Conservation (phyloP, 164 flowering plant genomes). For the Malania oleifera region DNA sequence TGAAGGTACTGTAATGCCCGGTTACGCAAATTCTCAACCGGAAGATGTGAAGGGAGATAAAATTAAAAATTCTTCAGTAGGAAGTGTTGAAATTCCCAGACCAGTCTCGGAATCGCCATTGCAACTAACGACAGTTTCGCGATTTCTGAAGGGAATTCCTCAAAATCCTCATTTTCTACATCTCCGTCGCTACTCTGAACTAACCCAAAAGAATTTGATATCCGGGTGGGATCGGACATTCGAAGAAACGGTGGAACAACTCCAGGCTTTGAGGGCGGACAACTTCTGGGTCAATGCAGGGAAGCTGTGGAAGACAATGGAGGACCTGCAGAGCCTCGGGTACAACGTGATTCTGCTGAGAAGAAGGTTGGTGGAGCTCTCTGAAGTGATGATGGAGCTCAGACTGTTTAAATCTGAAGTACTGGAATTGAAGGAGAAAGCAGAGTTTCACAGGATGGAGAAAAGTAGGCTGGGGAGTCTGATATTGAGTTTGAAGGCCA, state of each 20-base stretch:
- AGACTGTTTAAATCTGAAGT: not conserved
- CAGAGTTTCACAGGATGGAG: slow-evolving; percentile 13
- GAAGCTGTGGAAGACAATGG: slow-evolving; percentile 12
- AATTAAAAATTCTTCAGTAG: not conserved
- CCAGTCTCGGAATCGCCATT: not conserved
- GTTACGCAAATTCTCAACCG: not conserved
- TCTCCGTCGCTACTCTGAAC: slow-evolving; percentile 10
- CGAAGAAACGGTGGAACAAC: slow-evolving; percentile 12
- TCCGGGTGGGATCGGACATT: slow-evolving; percentile 13
- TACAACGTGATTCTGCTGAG: slow-evolving; percentile 12
- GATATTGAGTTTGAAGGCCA: slow-evolving; percentile 6
- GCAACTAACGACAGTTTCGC: not conserved
- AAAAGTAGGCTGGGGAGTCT: slow-evolving; percentile 7
- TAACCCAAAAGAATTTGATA: slow-evolving; percentile 5
- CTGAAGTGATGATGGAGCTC: slow-evolving; percentile 7
- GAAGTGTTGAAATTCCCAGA: too few species aligned
- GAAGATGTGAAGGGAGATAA: not conserved
- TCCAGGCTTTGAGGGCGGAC: not conserved
- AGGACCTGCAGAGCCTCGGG: slow-evolving; percentile 17
- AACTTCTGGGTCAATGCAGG: slow-evolving; percentile 12
- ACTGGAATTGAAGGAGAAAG: slow-evolving; percentile 1
- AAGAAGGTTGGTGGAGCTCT: slow-evolving; percentile 14
- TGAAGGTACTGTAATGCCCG: too few species aligned
- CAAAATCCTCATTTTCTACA: slow-evolving; percentile 17
- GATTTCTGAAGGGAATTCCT: slow-evolving; percentile 12